These are phyloP conservation scores for Malus asiatica DNA, from an alignment of 306 rosid genomes.

Conservation along the genomic window DNA sequence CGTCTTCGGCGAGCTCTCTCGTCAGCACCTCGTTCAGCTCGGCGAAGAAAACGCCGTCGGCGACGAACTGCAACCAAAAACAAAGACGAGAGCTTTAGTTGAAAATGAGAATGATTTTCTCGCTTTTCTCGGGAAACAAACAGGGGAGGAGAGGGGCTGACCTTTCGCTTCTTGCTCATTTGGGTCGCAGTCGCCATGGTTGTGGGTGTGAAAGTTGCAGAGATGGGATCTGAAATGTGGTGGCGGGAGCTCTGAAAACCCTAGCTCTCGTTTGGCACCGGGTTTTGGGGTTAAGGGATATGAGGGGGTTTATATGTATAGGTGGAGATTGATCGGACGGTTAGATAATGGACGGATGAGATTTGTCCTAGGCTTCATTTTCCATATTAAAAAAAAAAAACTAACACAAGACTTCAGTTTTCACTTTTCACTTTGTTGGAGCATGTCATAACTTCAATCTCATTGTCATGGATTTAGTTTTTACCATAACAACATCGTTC, in stretches of 20 bases:
- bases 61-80: slow-evolving; percentile 40
- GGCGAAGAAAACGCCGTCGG: slow-evolving; percentile 74
- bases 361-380: not conserved
- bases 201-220: not conserved
- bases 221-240: slow-evolving; percentile 10
- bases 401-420: too few relatives aligned
- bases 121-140: not conserved
- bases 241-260: slow-evolving; percentile 34
- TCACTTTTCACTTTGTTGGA: too few relatives aligned
- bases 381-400: not conserved
- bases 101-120: not conserved
- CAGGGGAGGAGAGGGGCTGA: not conserved
- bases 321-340: slow-evolving; percentile 19
- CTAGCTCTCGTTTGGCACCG: slow-evolving; percentile 6
- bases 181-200: slow-evolving; percentile 30
- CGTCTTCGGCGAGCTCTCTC: slow-evolving; percentile 71
- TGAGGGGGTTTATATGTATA: not conserved
- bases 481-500: too few relatives aligned
- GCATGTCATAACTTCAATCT: too few relatives aligned
- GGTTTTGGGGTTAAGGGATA: not conserved
- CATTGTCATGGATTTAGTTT: too few relatives aligned
- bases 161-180: slow-evolving; percentile 85
- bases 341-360: slow-evolving; percentile 14
- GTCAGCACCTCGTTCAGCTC: slow-evolving; percentile 68
- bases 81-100: not conserved